These are phyloP conservation scores for Bimuria novae-zelandiae DNA, from an alignment of 2,329 filamentous ascomycete genomes.

Conservation along the genomic window DNA sequence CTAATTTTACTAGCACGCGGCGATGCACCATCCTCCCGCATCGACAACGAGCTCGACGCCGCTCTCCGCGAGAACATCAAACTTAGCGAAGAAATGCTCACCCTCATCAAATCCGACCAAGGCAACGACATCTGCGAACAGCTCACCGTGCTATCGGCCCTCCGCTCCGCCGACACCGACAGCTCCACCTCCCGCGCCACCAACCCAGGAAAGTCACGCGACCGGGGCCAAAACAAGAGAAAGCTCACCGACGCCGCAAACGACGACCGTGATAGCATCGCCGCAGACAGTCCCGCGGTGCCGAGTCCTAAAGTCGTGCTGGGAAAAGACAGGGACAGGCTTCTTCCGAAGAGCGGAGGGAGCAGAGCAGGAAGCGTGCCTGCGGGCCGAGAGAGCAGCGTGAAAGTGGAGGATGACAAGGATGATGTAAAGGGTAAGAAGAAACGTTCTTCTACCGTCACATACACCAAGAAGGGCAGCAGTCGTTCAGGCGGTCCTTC, in stretches of 20 bases:
- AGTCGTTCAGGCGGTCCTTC: neutral
- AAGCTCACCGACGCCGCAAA: constrained; percentile 41
- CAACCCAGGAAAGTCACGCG: constrained; percentile 43
- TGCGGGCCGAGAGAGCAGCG: constrained; percentile 53
- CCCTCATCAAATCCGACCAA: constrained; percentile 49
- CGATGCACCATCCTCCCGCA: constrained; percentile 42
- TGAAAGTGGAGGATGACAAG: constrained; percentile 56
- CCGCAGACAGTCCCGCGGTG: constrained; percentile 43
- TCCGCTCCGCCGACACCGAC: constrained; percentile 52
- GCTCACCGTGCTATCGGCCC: constrained; percentile 53
- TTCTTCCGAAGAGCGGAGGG: constrained; percentile 48
- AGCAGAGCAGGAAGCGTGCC: constrained; percentile 49
- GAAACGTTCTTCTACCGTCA: constrained; percentile 33
- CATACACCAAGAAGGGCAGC: constrained; percentile 18
- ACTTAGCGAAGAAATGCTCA: constrained; percentile 51
- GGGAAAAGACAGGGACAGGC: constrained; percentile 39
- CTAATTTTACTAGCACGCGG: constrained; percentile 36
- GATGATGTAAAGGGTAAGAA: constrained; percentile 53
- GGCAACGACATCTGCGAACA: constrained; percentile 49
- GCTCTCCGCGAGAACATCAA: constrained; percentile 55
- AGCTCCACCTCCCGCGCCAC: constrained; percentile 42
- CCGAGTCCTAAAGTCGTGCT: constrained; percentile 41
- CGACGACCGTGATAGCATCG: constrained; percentile 46
- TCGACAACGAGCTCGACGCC: constrained; percentile 53
- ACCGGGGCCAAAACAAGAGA: constrained; percentile 41